Conservation (phyloP, 306 rosid species). For the Herpetospermum pedunculosum region DNA sequence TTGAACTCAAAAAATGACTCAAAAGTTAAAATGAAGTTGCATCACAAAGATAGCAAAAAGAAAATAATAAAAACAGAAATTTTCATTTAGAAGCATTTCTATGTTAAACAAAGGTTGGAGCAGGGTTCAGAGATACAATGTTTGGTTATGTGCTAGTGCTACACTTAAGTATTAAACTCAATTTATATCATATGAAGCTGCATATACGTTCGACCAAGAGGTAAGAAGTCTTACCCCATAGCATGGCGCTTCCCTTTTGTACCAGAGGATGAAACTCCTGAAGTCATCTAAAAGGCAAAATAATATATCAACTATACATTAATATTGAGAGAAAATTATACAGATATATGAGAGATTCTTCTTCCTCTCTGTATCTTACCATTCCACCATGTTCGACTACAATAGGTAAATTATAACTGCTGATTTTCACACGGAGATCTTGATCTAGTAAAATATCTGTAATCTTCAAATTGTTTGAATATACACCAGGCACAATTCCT, state of each 20-base stretch:
- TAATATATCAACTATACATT: conserved; percentile 3
- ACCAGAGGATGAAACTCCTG: conserved; percentile 30
- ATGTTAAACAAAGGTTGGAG: not conserved
- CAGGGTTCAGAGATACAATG: too few species aligned
- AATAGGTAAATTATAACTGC: conserved; percentile 58
- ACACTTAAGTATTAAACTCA: too few species aligned
- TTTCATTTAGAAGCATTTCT: not conserved
- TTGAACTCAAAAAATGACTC: too few species aligned
- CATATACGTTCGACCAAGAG: too few species aligned
- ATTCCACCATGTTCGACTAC: conserved; percentile 36
- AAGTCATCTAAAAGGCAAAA: conserved; percentile 31
- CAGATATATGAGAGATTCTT: not conserved
- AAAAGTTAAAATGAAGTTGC: not conserved
- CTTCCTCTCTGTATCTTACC: conserved; percentile 25
- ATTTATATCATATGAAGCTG: too few species aligned
- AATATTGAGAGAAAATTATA: not conserved
- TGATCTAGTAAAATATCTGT: conserved; percentile 68
- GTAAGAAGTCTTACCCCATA: conserved; percentile 31
- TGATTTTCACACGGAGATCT: conserved; percentile 61
- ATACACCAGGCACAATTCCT: conserved; percentile 82
- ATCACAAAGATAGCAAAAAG: not conserved
- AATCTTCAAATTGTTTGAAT: conserved; percentile 65
- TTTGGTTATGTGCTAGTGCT: not conserved
- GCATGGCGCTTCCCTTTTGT: conserved; percentile 47
- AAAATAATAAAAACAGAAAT: too few species aligned